Base-by-base conservation (phyloP, 2,329 filamentous ascomycete species). In the Aureobasidium pullulans region DNA sequence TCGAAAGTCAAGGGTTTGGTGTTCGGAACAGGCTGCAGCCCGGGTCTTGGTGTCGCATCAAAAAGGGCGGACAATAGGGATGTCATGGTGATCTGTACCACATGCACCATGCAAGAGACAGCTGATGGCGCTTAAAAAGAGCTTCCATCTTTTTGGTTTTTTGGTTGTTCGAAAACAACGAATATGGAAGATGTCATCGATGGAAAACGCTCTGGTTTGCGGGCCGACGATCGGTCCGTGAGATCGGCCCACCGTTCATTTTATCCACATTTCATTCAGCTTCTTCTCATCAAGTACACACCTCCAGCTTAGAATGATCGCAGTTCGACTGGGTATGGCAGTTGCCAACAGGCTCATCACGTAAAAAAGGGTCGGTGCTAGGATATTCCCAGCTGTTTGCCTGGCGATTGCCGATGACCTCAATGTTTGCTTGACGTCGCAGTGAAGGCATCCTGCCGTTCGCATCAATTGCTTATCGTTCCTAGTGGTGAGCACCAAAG, bases 11-110 rank as follows among this genome's bases (percentile, higher is more conserved):
- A 66, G 6, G 74, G 72, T 19, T 63, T 69, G 4, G 72, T 76
- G 23, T 71, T 71, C n/a, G 74, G 73, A 44, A 76, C 71, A 1
- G 73, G 73, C 47, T 72, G 70, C 32, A 77, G 68, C 34, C 72
- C 74, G 36, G 72, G 68, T 48, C 73, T 65, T 16, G 71, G 72
- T 61, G 48, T 56, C 29, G 59, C 42, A 23, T 53, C 59, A 19
- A 54, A 42, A 7, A 59, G 19, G 13, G 28, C 28, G 28, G 36
- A 16, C 4, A 59, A 16, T 47, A 57, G 6, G 34, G 19, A 43
- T 19, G 37, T 19, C 54, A 57, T 57, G 54, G n/a, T 57, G 34
- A 44, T 57, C 32, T 57, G 52, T 44, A 46, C 52, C 42, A 37
- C 40, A 29, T 57, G 39, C 32, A 29, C 31, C 40, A 36, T 57